Evolutionary conservation across 2,329 filamentous ascomycete genomes (phyloP).

Genomic region (Cryoendolithus antarcticus): DNA sequence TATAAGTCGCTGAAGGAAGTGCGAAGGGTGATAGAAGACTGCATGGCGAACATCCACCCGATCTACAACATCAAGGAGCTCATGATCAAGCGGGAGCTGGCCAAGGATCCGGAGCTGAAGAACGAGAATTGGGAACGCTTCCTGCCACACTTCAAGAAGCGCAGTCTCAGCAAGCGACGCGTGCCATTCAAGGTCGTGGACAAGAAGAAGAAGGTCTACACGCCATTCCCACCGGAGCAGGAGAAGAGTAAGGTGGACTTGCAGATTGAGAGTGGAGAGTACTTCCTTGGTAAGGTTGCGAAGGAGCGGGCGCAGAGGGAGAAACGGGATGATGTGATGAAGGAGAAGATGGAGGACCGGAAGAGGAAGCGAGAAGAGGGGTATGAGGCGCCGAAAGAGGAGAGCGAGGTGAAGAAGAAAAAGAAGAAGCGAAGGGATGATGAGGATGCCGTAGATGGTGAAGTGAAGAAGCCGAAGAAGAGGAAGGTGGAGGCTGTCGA

Average conservation of each 20-base stretch:
- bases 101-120: slow-evolving; percentile 74
- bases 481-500: slow-evolving; percentile 1
- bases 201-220: slow-evolving; percentile 90
- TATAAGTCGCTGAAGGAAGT: slow-evolving; percentile 92
- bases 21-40: slow-evolving; percentile 79
- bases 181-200: slow-evolving; percentile 78
- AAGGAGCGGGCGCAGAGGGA: slow-evolving; percentile 75
- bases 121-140: slow-evolving; percentile 93
- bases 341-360: slow-evolving; percentile 78
- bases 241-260: slow-evolving; percentile 99
- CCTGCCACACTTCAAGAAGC: slow-evolving; percentile 93
- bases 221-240: slow-evolving; percentile 88
- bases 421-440: slow-evolving; percentile 43
- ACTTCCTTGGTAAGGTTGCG: slow-evolving; percentile 84
- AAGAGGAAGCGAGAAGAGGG: slow-evolving; percentile 72
- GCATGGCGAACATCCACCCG: slow-evolving; percentile 86
- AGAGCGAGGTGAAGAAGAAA: slow-evolving; percentile 35
- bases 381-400: slow-evolving; percentile 77
- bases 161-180: slow-evolving; percentile 70
- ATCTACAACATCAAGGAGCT: slow-evolving; percentile 91
- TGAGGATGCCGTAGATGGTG: slow-evolving; percentile 1
- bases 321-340: slow-evolving; percentile 72
- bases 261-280: slow-evolving; percentile 96
- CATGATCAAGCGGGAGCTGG: slow-evolving; percentile 87
- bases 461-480: slow-evolving; percentile 4